Conservation (phyloP, 1,284 basidiomycete species). For the Ceratobasidium sp. region DNA sequence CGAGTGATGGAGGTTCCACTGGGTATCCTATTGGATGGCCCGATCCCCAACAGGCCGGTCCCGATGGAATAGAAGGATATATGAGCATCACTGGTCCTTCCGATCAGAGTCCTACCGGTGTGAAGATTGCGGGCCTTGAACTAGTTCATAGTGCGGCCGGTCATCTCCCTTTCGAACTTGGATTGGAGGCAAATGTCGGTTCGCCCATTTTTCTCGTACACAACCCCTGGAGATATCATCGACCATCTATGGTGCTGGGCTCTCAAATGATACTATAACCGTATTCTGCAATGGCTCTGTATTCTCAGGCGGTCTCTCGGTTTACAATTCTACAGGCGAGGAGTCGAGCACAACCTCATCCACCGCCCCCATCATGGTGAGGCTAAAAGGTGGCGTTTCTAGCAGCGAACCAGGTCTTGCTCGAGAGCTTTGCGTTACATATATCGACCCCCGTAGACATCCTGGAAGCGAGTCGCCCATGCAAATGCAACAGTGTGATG, state of each 20-base stretch:
- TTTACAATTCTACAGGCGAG: neutral
- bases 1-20: neutral
- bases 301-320: neutral
- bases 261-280: conserved; percentile 14
- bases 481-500: neutral
- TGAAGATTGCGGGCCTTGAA: conserved; percentile 18
- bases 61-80: conserved; percentile 2
- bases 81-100: conserved; percentile 1
- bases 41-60: neutral
- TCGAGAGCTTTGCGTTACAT: conserved; percentile 14
- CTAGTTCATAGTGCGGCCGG: neutral
- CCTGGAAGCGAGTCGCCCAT: neutral
- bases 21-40: neutral
- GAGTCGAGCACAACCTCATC: neutral
- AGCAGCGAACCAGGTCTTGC: neutral
- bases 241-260: neutral
- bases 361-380: neutral
- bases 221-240: neutral
- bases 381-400: neutral
- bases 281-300: neutral
- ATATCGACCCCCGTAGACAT: neutral
- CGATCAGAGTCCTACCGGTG: neutral
- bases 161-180: conserved; percentile 9
- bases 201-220: conserved; percentile 9
- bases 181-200: conserved; percentile 5